Base-by-base conservation (phyloP, 2,329 filamentous ascomycete genomes). In the Scedosporium boydii region DNA sequence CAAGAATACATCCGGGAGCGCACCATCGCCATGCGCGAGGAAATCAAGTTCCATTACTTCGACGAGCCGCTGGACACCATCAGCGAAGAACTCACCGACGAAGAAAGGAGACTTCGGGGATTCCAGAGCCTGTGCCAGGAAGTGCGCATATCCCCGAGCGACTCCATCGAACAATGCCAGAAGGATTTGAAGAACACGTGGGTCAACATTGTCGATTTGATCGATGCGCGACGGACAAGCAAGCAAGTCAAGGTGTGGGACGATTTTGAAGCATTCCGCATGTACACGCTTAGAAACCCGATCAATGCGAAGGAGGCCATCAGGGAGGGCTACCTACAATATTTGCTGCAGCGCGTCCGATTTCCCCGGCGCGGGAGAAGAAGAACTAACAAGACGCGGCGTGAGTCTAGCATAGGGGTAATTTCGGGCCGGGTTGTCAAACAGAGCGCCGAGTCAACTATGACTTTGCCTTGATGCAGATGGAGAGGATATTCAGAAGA, bases 341-440 rank as follows among this genome's bases (percentile, higher is more conserved):
- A 69, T 23, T 60, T 70, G 61, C 65, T 70, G n/a, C 66, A 67
- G 61, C 60, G 62, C 29, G 63, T 64, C 56, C 2, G 63, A 58
- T 16, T 23, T 1, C 53, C 9, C 12, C n/a, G 18, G 23, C 23
- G 26, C 5, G 26, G 58, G 58, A 44, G 21, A 46, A 95, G 38
- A 91, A 88, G 62, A 95, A 21, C 26, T 14, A 12, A 21, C 10
- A 58, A 6, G 23, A 14, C 26, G 26, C 26, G 55, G n/a, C 14
- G 27, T 21, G n/a, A 26, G 4, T 56, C 14, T 26, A 38, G 12
- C 23, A n/a, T 29, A 3, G 38, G 23, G 16, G 55, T 58, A 9
- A 12, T 29, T 29, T 58, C 55, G 6, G 55, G 55, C 10, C 26
- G 55, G 12, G 26, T 58, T 34, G 38, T 26, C 23, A 58, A 58